Evolutionary conservation across 306 rosid genomes (phyloP).

Genomic region (Spatholobus suberectus): DNA sequence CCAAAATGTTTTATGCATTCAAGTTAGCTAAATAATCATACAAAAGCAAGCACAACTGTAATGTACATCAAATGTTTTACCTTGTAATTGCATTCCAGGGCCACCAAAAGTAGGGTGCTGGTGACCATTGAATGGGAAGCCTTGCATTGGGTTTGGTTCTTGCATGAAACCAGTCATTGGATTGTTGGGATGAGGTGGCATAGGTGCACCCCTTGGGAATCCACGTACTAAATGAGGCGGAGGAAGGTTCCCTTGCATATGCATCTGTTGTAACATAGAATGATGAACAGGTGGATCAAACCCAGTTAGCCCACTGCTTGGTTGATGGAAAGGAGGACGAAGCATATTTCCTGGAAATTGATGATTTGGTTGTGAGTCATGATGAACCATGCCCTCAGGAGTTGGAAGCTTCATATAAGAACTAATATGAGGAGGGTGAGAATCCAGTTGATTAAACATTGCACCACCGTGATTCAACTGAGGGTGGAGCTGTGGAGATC

Average conservation of each 20-base stretch:
- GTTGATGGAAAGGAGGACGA: slow-evolving; percentile 80
- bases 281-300: slow-evolving; percentile 72
- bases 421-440: slow-evolving; percentile 65
- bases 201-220: slow-evolving; percentile 67
- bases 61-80: slow-evolving; percentile 48
- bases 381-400: slow-evolving; percentile 68
- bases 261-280: slow-evolving; percentile 82
- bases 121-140: slow-evolving; percentile 67
- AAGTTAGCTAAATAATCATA: slow-evolving; percentile 10
- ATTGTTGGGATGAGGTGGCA: slow-evolving; percentile 60
- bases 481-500: slow-evolving; percentile 69
- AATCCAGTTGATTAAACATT: slow-evolving; percentile 67
- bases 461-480: slow-evolving; percentile 66
- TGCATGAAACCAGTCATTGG: slow-evolving; percentile 67
- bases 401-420: slow-evolving; percentile 67
- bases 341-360: slow-evolving; percentile 74
- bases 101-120: slow-evolving; percentile 69
- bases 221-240: slow-evolving; percentile 77
- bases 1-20: background rate
- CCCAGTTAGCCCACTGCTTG: slow-evolving; percentile 59
- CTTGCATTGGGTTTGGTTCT: slow-evolving; percentile 69
- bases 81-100: slow-evolving; percentile 71
- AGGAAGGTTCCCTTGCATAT: slow-evolving; percentile 66
- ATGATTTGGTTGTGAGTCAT: slow-evolving; percentile 63
- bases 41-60: background rate